These are phyloP conservation scores for Cordyceps fumosorosea DNA, from an alignment of 2,329 filamentous ascomycete species.

Conservation along the genomic window DNA sequence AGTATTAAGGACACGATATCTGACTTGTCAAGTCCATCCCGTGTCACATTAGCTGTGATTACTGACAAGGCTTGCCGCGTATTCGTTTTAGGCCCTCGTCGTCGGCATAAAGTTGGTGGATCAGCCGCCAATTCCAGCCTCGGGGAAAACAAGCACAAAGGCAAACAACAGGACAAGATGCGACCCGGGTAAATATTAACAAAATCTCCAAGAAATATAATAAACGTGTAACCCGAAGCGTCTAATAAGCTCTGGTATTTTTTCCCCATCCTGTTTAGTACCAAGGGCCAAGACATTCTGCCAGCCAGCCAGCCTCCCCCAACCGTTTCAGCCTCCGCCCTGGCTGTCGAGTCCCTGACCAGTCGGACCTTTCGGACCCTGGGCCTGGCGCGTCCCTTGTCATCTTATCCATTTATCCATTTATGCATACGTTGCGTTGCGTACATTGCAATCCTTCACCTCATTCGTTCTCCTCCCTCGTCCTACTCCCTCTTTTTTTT, in stretches of 20 bases:
- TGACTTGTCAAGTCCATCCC: too few relatives aligned
- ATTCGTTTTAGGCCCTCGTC: not conserved
- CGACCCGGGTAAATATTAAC: too few relatives aligned
- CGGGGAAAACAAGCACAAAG: too few relatives aligned
- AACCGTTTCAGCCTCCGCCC: slow-evolving; percentile 3
- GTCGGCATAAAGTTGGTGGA: too few relatives aligned
- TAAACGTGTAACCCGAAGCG: too few relatives aligned
- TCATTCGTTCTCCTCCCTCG: not conserved
- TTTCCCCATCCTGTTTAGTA: not conserved
- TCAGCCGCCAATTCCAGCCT: too few relatives aligned
- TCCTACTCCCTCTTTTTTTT: not conserved
- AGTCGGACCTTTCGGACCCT: not conserved
- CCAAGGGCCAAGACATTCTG: not conserved
- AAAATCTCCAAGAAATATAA: too few relatives aligned
- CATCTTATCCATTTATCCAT: not conserved
- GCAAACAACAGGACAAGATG: too few relatives aligned
- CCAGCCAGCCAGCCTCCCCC: too few relatives aligned
- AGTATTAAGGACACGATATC: too few relatives aligned
- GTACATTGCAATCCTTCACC: not conserved
- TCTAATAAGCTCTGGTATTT: too few relatives aligned
- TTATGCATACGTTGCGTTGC: not conserved
- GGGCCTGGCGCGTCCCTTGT: not conserved
- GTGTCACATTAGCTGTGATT: not conserved
- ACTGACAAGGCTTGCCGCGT: not conserved
- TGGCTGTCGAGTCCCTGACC: not conserved